Evolutionary conservation across 306 rosid genomes (phyloP).

Genomic region (Nissolia schottii): DNA sequence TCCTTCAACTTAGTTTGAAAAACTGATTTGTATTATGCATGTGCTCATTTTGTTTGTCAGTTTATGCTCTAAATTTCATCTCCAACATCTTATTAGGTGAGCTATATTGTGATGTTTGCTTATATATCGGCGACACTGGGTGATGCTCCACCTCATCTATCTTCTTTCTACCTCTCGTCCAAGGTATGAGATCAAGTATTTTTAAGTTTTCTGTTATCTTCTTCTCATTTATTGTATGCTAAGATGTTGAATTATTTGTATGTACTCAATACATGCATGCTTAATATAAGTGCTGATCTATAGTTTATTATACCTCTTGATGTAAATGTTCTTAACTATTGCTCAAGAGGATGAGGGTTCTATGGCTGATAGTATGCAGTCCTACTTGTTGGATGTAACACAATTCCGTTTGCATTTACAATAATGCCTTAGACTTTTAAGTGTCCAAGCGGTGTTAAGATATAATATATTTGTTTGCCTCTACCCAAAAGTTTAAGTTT

Average conservation of each 20-base stretch:
- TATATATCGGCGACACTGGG: conserved; percentile 91
- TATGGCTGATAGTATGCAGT: neutral
- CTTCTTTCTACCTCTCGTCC: conserved; percentile 78
- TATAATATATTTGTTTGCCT: too few relatives aligned
- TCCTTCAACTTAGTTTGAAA: neutral
- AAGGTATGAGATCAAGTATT: conserved; percentile 50
- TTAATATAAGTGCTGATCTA: neutral
- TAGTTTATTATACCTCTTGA: conserved; percentile 1
- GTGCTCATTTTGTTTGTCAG: conserved; percentile 5
- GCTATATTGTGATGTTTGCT: conserved; percentile 95
- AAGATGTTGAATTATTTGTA: neutral
- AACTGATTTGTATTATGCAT: conserved; percentile 1
- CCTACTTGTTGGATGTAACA: neutral
- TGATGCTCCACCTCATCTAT: conserved; percentile 50
- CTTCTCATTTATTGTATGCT: neutral
- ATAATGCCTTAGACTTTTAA: neutral
- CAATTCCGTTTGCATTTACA: too few relatives aligned
- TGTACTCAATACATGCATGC: neutral
- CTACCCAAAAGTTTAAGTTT: too few relatives aligned
- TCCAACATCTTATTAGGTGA: conserved; percentile 55
- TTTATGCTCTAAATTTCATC: conserved; percentile 12
- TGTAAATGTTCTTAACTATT: neutral
- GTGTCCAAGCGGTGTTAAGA: too few relatives aligned
- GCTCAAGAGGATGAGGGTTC: neutral
- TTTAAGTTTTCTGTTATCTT: neutral